Percentiles rank a stretch among this genome's conserved stretches.
phyloP scores from a whole-genome alignment of 1,284 basidiomycete species.

The Ceratobasidium sp. region DNA sequence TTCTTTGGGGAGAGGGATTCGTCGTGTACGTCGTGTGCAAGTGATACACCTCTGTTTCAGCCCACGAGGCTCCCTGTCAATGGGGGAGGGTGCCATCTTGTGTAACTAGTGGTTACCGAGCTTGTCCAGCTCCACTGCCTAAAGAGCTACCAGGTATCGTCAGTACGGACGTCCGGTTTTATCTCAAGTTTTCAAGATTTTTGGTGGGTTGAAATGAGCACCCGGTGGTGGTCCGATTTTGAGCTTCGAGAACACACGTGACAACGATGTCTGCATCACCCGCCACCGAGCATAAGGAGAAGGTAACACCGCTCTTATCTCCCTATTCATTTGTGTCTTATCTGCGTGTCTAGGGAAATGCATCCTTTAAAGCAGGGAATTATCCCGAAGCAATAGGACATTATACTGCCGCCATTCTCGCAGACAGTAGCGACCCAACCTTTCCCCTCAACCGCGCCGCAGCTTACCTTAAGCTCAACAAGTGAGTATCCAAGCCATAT shows the following conservation, averaged over 20 bases:
- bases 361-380: constrained; percentile 69
- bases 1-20: too few relatives aligned
- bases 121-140: too few relatives aligned
- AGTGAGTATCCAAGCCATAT: constrained; percentile 67
- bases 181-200: neutral
- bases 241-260: constrained; percentile 13
- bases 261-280: constrained; percentile 22
- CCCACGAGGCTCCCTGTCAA: too few relatives aligned
- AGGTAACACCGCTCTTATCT: constrained; percentile 1
- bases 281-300: constrained; percentile 40
- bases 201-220: neutral
- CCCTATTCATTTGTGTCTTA: neutral
- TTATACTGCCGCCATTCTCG: constrained; percentile 79
- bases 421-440: constrained; percentile 73
- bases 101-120: too few relatives aligned
- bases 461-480: constrained; percentile 87
- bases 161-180: neutral
- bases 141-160: too few relatives aligned
- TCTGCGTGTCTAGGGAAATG: constrained; percentile 65
- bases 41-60: too few relatives aligned
- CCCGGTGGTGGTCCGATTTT: neutral
- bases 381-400: constrained; percentile 71
- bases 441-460: constrained; percentile 84
- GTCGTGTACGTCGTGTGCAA: too few relatives aligned
- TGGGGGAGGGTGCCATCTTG: too few relatives aligned